Percentiles rank a stretch among this genome's conserved stretches.
phyloP scores from a whole-genome alignment of 2,329 filamentous ascomycete species.

The Ophiocordyceps camponoti-floridani region DNA sequence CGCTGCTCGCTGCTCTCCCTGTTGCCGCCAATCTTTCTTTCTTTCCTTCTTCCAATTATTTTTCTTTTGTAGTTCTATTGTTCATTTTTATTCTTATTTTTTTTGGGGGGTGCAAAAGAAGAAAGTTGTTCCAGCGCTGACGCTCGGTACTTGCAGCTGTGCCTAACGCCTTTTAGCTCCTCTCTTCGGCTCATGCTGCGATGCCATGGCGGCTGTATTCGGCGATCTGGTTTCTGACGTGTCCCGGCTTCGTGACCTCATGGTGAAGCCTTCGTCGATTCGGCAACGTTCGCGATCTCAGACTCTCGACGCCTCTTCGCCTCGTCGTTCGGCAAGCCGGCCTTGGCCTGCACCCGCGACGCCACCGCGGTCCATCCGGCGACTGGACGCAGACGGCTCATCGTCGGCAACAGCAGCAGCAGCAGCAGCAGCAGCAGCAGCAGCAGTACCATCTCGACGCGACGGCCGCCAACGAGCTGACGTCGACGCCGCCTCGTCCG shows the following conservation, averaged over 20 bases:
- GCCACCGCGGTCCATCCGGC: not conserved
- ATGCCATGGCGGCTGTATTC: slow-evolving; percentile 46
- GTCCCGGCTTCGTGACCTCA: slow-evolving; percentile 53
- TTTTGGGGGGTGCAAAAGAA: too few species aligned
- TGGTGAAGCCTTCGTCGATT: slow-evolving; percentile 23
- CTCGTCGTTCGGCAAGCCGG: slow-evolving; percentile 2
- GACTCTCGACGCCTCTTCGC: not conserved
- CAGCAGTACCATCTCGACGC: not conserved
- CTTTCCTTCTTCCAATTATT: too few species aligned
- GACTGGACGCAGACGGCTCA: not conserved
- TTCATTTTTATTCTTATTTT: too few species aligned
- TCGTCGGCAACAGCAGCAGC: too few species aligned
- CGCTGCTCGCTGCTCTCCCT: too few species aligned
- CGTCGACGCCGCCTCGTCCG: not conserved
- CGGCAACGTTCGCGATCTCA: slow-evolving; percentile 6
- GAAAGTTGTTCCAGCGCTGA: not conserved
- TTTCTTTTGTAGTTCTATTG: too few species aligned
- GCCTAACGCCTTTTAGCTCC: not conserved
- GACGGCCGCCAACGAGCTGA: not conserved
- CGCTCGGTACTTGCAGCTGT: not conserved
- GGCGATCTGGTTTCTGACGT: slow-evolving; percentile 60
- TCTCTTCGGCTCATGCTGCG: slow-evolving; percentile 5
- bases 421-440: too few species aligned
- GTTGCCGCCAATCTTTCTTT: too few species aligned
- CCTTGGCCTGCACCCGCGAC: not conserved